Conservation (phyloP, 78 protist species). For the Speleostelium caveatum region DNA sequence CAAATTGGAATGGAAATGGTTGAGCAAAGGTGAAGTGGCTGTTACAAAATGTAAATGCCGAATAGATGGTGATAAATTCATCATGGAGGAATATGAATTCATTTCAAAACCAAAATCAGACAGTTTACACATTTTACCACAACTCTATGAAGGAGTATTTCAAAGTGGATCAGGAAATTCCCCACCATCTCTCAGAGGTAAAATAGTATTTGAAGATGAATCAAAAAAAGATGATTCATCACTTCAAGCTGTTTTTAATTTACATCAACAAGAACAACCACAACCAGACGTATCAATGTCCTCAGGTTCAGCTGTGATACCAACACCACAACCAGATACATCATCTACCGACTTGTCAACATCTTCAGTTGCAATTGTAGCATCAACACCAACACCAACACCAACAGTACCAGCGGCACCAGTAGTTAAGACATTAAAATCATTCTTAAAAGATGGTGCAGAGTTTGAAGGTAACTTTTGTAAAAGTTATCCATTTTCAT, state of each 20-base stretch:
- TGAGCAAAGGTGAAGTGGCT: too few relatives aligned
- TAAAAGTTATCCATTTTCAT: neutral
- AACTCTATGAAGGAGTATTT: too few relatives aligned
- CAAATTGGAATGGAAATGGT: too few relatives aligned
- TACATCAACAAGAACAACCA: neutral
- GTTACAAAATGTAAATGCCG: neutral
- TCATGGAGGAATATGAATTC: neutral
- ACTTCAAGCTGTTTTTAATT: neutral
- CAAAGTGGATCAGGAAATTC: too few relatives aligned
- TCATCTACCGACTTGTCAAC: neutral
- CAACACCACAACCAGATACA: neutral
- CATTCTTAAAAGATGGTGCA: constrained; percentile 31
- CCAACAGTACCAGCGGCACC: neutral
- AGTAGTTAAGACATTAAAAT: neutral
- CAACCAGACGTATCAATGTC: too few relatives aligned
- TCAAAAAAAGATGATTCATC: neutral
- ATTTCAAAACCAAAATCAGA: neutral
- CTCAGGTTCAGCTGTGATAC: too few relatives aligned
- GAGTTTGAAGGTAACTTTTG: constrained; percentile 26
- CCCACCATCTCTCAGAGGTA: neutral
- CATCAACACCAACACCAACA: neutral
- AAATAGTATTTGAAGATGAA: neutral
- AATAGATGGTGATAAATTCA: neutral
- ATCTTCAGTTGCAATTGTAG: neutral
- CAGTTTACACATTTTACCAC: too few relatives aligned